Evolutionary conservation across 2,329 filamentous ascomycete species (phyloP).

Genomic region (Talaromyces sp.): DNA sequence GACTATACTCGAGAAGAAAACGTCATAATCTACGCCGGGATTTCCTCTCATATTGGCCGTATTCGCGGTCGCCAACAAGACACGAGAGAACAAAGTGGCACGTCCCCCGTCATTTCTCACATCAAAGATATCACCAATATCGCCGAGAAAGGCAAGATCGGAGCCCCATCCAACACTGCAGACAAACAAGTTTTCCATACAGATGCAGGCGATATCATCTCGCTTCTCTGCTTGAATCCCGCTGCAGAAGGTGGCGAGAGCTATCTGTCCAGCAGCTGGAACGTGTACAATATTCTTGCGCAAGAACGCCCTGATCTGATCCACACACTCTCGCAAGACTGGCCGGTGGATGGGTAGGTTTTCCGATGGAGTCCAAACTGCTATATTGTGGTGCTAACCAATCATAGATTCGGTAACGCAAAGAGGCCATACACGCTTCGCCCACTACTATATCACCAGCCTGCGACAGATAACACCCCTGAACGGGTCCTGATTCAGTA

Average conservation of each 20-base stretch:
- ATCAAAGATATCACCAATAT: slow-evolving; percentile 61
- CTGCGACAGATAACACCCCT: slow-evolving; percentile 47
- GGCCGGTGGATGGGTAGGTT: slow-evolving; percentile 52
- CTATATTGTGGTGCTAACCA: slow-evolving; percentile 1
- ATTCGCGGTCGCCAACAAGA: slow-evolving; percentile 48
- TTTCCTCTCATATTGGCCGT: slow-evolving; percentile 46
- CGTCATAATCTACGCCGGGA: slow-evolving; percentile 45
- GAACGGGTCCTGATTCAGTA: slow-evolving; percentile 65
- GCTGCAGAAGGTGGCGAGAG: slow-evolving; percentile 56
- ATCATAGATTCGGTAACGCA: slow-evolving; percentile 54
- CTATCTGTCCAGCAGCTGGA: slow-evolving; percentile 57
- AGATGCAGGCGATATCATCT: slow-evolving; percentile 58
- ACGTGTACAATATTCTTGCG: slow-evolving; percentile 59
- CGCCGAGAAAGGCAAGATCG: slow-evolving; percentile 14
- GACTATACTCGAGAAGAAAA: slow-evolving; percentile 38
- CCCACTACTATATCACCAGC: slow-evolving; percentile 54
- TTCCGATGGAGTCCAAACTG: not conserved
- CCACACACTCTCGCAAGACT: slow-evolving; percentile 52
- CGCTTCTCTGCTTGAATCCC: slow-evolving; percentile 50
- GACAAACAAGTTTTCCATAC: slow-evolving; percentile 58
- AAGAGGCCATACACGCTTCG: slow-evolving; percentile 51
- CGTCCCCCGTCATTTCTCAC: slow-evolving; percentile 56
- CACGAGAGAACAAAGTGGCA: slow-evolving; percentile 20
- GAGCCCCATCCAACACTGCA: slow-evolving; percentile 25
- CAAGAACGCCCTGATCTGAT: slow-evolving; percentile 57